Evolutionary conservation across 73 alveolate genomes (phyloP), one percentile per base, ranked within the genome.

Genomic region (Symbiodinium pilosum): DNA sequence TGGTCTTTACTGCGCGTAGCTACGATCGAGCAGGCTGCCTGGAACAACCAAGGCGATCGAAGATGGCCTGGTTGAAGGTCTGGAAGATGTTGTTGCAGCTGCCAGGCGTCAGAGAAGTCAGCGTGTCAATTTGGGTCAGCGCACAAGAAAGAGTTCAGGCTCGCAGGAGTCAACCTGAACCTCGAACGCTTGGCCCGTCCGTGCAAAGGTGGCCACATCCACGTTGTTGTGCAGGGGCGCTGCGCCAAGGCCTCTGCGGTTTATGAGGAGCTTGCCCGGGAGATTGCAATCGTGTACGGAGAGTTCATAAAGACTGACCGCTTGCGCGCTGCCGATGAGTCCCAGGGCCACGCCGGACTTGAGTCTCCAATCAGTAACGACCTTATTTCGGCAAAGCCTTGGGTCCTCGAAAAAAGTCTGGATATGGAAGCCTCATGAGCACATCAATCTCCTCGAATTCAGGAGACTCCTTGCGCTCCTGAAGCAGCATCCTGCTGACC

Each of bases 111-210:
- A 14, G 14, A 14, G 59, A 47, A 14, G 6, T 6, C 21, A 9
- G 14, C 21, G 6, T 47, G 59, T 14, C 6, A 14, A 14, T 47
- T 9, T 47, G 59, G 59, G 59, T 9, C 21, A 9, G 21, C 59
- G 21, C 59, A 47, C 59, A 11, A 28, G 77, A 84, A 84, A 44
- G 93, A 84, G 93, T 84, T 84, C 47, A 18, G 47, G n/a, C 43
- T 43, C 32, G 12, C 43, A 26, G 71, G 73, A 2, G 11, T 11
- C 41, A 28, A 20, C 6, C n/a, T 83, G 5, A 26, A 3, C 41
- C 28, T 21, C 30, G 9, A 28, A 8, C 1, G 21, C 43, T 20
- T 83, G 2, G 39, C 12, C n/a, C 6, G 18, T 2, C 39, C 30
- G 20, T 84, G 93, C 77, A 30, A 42, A 0, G 93, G 93, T 0